Percentiles rank a stretch among this genome's conserved stretches.
phyloP scores from a whole-genome alignment of 257 asterid genomes.

The Solanum sparsipilum region DNA sequence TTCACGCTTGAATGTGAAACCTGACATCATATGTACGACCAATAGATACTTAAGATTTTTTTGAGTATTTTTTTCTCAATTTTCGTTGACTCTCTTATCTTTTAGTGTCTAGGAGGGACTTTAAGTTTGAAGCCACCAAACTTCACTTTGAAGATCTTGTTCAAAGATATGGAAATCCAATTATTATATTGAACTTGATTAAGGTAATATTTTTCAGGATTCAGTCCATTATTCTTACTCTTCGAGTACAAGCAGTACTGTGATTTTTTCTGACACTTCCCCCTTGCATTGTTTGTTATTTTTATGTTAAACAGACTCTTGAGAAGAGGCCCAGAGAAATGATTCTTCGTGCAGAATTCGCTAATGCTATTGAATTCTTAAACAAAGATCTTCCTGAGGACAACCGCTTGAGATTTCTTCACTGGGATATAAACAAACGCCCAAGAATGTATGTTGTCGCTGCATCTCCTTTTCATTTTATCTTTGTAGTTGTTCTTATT shows the following conservation, averaged over 20 bases:
- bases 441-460: slow-evolving; percentile 46
- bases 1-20: slow-evolving; percentile 68
- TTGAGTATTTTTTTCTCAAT: background rate
- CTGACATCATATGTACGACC: slow-evolving; percentile 69
- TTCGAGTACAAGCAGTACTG: background rate
- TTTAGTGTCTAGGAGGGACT: slow-evolving; percentile 79
- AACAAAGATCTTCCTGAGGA: slow-evolving; percentile 56
- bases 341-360: slow-evolving; percentile 70
- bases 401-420: slow-evolving; percentile 74
- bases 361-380: slow-evolving; percentile 64
- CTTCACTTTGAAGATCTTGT: slow-evolving; percentile 87
- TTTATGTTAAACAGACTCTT: slow-evolving; percentile 35
- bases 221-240: background rate
- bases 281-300: background rate
- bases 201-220: slow-evolving; percentile 43
- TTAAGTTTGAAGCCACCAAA: slow-evolving; percentile 67
- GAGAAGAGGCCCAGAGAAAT: slow-evolving; percentile 97
- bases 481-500: background rate
- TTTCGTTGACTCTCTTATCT: slow-evolving; percentile 6
- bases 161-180: slow-evolving; percentile 88
- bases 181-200: slow-evolving; percentile 75
- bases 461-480: background rate
- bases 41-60: background rate
- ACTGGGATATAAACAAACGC: slow-evolving; percentile 81
- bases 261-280: background rate